Evolutionary conservation across 768 basidiomycete species (phyloP).

Genomic region (Boletus eberwhitei): DNA sequence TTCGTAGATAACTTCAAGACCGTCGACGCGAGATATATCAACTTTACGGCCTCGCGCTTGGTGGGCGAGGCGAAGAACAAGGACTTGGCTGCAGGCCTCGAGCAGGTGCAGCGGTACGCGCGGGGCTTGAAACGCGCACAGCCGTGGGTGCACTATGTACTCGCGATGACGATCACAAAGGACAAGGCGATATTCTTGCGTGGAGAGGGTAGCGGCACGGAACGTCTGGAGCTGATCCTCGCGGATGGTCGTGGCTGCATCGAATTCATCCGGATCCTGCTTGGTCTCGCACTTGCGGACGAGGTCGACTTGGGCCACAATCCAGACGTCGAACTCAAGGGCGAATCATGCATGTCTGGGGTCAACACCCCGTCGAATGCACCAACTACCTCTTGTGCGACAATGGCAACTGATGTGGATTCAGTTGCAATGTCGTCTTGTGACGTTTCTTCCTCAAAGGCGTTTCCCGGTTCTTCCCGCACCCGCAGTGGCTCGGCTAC

Average conservation of each 20-base stretch:
- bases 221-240: neutral
- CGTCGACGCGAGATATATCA: neutral
- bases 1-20: neutral
- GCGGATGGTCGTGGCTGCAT: conserved; percentile 7
- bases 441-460: no score
- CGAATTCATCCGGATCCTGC: conserved; percentile 13
- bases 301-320: neutral
- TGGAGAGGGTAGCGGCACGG: conserved; percentile 4
- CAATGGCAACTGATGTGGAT: no score
- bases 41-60: neutral
- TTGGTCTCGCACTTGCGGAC: conserved; percentile 12
- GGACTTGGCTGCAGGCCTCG: neutral
- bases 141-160: conserved; percentile 9
- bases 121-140: neutral
- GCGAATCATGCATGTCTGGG: no score
- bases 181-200: neutral
- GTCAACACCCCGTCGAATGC: no score
- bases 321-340: no score
- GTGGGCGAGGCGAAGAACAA: conserved; percentile 9
- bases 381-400: no score
- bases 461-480: no score
- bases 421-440: no score
- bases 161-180: conserved; percentile 1
- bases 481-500: no score
- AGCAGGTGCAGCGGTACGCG: conserved; percentile 5